Evolutionary conservation across 1,139 yeast genomes (phyloP).

Genomic region (Yamadazyma mexicana): DNA sequence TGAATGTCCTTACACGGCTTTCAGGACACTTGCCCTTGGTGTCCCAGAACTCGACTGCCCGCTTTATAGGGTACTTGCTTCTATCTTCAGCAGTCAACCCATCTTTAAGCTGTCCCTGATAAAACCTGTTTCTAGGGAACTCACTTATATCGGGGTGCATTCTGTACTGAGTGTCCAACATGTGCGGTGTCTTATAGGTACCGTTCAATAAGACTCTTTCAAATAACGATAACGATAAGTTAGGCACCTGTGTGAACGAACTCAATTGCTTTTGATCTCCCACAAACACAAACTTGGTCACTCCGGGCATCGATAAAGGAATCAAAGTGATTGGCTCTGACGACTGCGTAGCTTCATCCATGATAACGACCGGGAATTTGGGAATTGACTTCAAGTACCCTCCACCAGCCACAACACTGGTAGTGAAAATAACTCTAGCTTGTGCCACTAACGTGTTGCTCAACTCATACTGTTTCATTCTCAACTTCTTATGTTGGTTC

Average conservation of each 20-base stretch:
- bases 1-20: conserved; percentile 43
- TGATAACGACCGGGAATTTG: conserved; percentile 64
- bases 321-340: conserved; percentile 70
- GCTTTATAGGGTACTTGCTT: conserved; percentile 34
- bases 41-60: conserved; percentile 58
- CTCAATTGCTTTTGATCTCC: conserved; percentile 71
- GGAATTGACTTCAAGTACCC: conserved; percentile 55
- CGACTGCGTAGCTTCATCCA: conserved; percentile 66
- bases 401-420: conserved; percentile 73
- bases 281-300: conserved; percentile 65
- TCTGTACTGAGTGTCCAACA: conserved; percentile 73
- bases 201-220: conserved; percentile 60
- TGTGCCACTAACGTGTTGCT: conserved; percentile 56
- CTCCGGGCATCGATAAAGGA: conserved; percentile 68
- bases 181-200: conserved; percentile 56
- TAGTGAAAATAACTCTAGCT: conserved; percentile 68
- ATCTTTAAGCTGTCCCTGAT: conserved; percentile 53
- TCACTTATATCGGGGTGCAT: conserved; percentile 70
- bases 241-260: conserved; percentile 66
- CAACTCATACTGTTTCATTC: conserved; percentile 42
- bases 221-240: conserved; percentile 56
- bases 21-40: conserved; percentile 45
- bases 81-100: conserved; percentile 58
- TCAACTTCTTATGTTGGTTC: conserved; percentile 49
- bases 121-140: conserved; percentile 60